These are phyloP conservation scores for Fistulifera solaris DNA, from an alignment of 108 stramenopile species.

Conservation along the genomic window DNA sequence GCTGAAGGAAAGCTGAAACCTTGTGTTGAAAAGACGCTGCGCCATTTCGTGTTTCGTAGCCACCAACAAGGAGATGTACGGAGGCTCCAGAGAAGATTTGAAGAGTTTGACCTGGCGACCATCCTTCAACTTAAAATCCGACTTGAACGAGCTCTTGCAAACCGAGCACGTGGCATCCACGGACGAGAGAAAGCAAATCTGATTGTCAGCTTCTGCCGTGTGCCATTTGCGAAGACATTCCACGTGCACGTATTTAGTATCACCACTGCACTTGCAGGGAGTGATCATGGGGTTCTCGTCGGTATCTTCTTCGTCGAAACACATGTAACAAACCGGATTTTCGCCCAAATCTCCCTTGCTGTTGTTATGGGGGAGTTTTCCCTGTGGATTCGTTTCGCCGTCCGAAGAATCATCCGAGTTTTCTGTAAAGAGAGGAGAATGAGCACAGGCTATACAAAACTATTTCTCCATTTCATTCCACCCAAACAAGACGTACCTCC, in stretches of 20 bases:
- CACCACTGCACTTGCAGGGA: slow-evolving; percentile 83
- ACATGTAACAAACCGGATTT: slow-evolving; percentile 92
- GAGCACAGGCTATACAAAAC: background rate
- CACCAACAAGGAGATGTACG: slow-evolving; percentile 91
- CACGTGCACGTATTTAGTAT: slow-evolving; percentile 82
- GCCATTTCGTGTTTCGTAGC: slow-evolving; percentile 95
- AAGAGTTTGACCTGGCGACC: slow-evolving; percentile 83
- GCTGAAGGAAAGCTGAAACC: slow-evolving; percentile 92
- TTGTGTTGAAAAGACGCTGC: slow-evolving; percentile 91
- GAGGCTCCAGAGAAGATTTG: slow-evolving; percentile 89
- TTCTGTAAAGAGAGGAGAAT: slow-evolving; percentile 25
- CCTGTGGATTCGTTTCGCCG: slow-evolving; percentile 7
- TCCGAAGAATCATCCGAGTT: slow-evolving; percentile 78
- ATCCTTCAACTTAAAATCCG: slow-evolving; percentile 87
- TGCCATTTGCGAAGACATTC: slow-evolving; percentile 87
- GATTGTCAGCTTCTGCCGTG: slow-evolving; percentile 85
- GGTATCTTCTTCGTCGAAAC: slow-evolving; percentile 90
- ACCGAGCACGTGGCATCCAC: slow-evolving; percentile 94
- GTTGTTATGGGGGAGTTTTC: background rate
- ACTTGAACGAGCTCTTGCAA: slow-evolving; percentile 94
- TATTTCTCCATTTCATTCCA: background rate
- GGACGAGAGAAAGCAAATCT: slow-evolving; percentile 90
- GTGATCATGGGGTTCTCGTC: slow-evolving; percentile 75
- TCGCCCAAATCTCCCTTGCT: slow-evolving; percentile 25
- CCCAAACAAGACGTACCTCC: slow-evolving; percentile 52